Evolutionary conservation across 75 land plant genomes (phyloP).

Genomic region (Selaginella moellendorffii): DNA sequence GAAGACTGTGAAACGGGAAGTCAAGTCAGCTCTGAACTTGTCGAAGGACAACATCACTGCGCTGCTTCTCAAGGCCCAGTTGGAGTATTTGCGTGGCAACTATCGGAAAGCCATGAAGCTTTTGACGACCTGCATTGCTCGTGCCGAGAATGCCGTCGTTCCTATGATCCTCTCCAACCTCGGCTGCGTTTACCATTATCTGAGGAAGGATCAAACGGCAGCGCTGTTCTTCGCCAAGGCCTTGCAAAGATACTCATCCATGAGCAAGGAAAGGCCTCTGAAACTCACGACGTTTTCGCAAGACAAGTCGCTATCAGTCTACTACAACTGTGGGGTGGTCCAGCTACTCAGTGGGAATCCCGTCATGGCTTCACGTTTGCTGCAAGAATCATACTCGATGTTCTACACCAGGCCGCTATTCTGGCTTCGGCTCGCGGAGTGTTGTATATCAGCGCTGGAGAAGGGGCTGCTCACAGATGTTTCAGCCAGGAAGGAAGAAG

Average conservation of each 20-base stretch:
- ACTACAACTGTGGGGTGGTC: constrained; percentile 82
- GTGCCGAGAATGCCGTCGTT: constrained; percentile 38
- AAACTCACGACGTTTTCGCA: constrained; percentile 46
- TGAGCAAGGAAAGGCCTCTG: constrained; percentile 34
- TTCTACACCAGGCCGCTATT: constrained; percentile 57
- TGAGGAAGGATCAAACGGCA: constrained; percentile 48
- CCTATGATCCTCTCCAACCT: constrained; percentile 65
- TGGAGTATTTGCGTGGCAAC: constrained; percentile 89
- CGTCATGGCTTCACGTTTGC: constrained; percentile 60
- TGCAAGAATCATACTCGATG: constrained; percentile 46
- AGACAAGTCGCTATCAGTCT: constrained; percentile 80
- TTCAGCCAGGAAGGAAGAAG: constrained; percentile 18
- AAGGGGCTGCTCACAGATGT: constrained; percentile 42
- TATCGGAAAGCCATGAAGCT: constrained; percentile 76
- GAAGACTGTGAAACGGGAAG: constrained; percentile 73
- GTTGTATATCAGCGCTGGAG: constrained; percentile 69
- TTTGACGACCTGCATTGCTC: constrained; percentile 43
- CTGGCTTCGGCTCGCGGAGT: constrained; percentile 90
- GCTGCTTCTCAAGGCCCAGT: constrained; percentile 75
- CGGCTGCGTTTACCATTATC: constrained; percentile 73
- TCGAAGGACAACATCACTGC: constrained; percentile 65
- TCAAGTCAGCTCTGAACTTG: constrained; percentile 77
- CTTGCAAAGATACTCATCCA: constrained; percentile 22
- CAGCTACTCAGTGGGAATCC: constrained; percentile 76
- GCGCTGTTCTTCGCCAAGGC: constrained; percentile 56